Conservation (phyloP, 2,329 filamentous ascomycete genomes). For the Claviceps lovelessii region DNA sequence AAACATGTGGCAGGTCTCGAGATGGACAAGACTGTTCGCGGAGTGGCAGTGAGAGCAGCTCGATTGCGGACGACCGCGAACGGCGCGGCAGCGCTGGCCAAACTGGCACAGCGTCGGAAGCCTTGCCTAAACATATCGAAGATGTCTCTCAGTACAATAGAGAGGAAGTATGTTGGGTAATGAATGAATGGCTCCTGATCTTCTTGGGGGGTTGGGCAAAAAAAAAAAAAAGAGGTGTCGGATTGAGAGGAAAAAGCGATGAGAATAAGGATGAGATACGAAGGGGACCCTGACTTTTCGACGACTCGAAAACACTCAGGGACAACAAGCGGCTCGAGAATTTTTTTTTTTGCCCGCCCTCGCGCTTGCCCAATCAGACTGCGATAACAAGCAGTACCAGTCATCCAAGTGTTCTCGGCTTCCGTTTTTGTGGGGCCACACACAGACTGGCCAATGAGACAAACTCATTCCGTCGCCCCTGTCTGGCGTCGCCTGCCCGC, state of each 20-base stretch:
- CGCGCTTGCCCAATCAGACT: neutral
- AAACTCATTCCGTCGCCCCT: neutral
- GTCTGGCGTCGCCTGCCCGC: neutral
- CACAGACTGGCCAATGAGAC: neutral
- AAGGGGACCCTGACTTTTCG: neutral
- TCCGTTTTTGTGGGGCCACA: neutral
- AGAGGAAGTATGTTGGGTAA: neutral
- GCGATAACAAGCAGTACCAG: neutral
- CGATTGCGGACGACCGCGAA: constrained; percentile 17
- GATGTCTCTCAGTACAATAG: neutral
- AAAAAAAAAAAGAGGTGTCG: too few species aligned
- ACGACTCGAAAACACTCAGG: neutral
- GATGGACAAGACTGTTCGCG: constrained; percentile 9
- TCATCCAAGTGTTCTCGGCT: neutral
- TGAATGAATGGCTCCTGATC: neutral
- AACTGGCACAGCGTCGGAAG: constrained; percentile 24
- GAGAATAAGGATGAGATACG: neutral
- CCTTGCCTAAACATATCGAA: constrained; percentile 23
- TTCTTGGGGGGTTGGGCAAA: neutral
- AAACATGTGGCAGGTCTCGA: constrained; percentile 8
- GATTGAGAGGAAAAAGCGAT: neutral
- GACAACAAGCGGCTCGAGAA: neutral
- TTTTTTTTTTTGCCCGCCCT: constrained; percentile 3
- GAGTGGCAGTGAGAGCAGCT: constrained; percentile 13
- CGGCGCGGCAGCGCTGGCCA: constrained; percentile 19